phyloP scores from a whole-genome alignment of 345 rosid genomes.

The Cardamine chenopodiifolia region DNA sequence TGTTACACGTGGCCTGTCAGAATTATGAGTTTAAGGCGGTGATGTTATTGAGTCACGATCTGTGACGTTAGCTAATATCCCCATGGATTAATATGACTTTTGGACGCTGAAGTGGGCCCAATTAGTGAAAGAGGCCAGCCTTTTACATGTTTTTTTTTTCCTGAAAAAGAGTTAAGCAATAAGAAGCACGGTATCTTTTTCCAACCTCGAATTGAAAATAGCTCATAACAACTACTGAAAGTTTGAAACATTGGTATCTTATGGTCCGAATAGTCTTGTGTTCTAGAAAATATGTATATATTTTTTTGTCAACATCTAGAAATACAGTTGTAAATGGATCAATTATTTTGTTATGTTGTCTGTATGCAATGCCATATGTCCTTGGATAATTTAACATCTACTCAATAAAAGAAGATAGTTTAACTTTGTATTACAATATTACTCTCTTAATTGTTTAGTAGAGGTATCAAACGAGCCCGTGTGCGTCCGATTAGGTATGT shows the following conservation, averaged over 20 bases:
- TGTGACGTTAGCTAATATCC: slow-evolving; percentile 29
- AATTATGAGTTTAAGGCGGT: slow-evolving; percentile 21
- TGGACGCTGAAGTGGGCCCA: slow-evolving; percentile 11
- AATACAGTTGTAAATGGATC: background rate
- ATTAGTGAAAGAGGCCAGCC: slow-evolving; percentile 15
- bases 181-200: background rate
- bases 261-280: background rate
- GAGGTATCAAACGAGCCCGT: too few relatives aligned
- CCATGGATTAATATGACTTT: slow-evolving; percentile 29
- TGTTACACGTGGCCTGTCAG: slow-evolving; percentile 34
- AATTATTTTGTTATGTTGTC: background rate
- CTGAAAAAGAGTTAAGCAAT: background rate
- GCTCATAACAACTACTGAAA: background rate
- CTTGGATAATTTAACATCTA: background rate
- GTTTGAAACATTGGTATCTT: background rate
- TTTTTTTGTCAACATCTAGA: background rate
- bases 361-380: background rate
- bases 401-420: background rate
- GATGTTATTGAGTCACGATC: background rate
- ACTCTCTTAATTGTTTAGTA: background rate
- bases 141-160: background rate
- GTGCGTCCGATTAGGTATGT: too few relatives aligned
- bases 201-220: background rate
- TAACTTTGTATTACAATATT: background rate
- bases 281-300: too few relatives aligned